phyloP scores from a whole-genome alignment of 2,329 filamentous ascomycete genomes.

The Gyromitra esculenta region DNA sequence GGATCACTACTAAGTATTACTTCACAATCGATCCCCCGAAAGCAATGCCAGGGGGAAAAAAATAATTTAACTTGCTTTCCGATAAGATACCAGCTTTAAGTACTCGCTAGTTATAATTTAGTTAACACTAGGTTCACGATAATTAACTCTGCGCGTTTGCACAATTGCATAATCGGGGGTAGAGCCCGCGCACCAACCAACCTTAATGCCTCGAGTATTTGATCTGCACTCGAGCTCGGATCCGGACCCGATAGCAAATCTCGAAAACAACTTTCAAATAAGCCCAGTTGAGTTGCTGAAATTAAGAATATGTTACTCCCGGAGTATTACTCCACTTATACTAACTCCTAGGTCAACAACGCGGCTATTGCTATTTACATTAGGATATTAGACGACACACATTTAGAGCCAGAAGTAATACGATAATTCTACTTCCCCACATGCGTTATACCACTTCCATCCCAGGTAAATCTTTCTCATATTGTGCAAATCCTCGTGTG shows the following conservation, averaged over 20 bases:
- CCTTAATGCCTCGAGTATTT: background rate
- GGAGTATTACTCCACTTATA: background rate
- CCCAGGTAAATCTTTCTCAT: background rate
- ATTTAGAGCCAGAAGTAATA: background rate
- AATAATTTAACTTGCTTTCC: background rate
- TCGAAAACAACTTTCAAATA: background rate
- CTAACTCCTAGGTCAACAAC: background rate
- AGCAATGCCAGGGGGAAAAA: background rate
- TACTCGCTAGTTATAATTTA: background rate
- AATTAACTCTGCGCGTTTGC: background rate
- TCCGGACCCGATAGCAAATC: background rate
- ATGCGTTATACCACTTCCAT: background rate
- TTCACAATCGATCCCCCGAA: background rate
- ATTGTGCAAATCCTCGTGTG: background rate
- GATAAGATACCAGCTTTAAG: background rate
- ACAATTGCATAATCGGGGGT: background rate
- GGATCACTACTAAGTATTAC: background rate
- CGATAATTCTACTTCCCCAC: background rate
- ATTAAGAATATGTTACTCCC: background rate
- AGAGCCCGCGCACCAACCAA: background rate
- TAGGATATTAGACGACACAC: background rate
- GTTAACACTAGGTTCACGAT: slow-evolving; percentile 1
- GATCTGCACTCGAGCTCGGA: background rate
- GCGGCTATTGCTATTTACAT: background rate
- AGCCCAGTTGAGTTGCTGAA: background rate